Base-by-base conservation (phyloP, 129 eudicot species). In the Centaurea solstitialis region DNA sequence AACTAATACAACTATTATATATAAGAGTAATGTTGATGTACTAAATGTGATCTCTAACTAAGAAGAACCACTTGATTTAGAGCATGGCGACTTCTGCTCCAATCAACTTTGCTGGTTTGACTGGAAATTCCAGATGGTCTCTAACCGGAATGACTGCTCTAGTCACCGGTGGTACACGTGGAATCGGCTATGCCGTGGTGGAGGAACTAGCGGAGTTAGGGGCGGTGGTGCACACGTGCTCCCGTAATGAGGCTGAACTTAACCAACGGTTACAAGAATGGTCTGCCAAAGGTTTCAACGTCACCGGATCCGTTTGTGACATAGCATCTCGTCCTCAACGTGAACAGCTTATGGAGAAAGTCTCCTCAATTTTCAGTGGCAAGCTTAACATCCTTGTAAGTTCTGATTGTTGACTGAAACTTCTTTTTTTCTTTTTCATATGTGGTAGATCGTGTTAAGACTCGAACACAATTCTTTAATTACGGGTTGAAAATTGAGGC, bases 121-220 rank as follows among this genome's bases (percentile, higher is more conserved):
- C 24, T 4, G 45, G 78, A 69, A 33, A 40, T 65, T 84, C 90
- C 20, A 79, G 95, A 72, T 91, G 95, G 95, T 88, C 95, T 6
- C 92, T 91, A 67, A n/a, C 87, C 74, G 95, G 92, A 85, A 79
- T 78, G 87, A 91, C 86, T 17, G 92, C 95, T 74, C 86, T 91
- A 0, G 95, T 91, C 79, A 91, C 95, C 53, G 94, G 94, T 41
- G 94, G 94, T 86, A 90, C 94, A 43, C 94, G 92, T 64, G 94
- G 94, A 65, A 90, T 90, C 35, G 95, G 92, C 87, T 88, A 86
- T 20, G 93, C 93, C 0, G 79, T 87, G 64, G 97, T 91, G 73
- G 93, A 91, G 82, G 97, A 91, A 61, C 73, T 91, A n/a, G 89
- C 89, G 15, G 87, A 78, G 81, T 62, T 89, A 47, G 97, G 97